Evolutionary conservation across 129 eudicot genomes (phyloP), one percentile per base, ranked within the genome.

Genomic region (Flaveria trinervia): DNA sequence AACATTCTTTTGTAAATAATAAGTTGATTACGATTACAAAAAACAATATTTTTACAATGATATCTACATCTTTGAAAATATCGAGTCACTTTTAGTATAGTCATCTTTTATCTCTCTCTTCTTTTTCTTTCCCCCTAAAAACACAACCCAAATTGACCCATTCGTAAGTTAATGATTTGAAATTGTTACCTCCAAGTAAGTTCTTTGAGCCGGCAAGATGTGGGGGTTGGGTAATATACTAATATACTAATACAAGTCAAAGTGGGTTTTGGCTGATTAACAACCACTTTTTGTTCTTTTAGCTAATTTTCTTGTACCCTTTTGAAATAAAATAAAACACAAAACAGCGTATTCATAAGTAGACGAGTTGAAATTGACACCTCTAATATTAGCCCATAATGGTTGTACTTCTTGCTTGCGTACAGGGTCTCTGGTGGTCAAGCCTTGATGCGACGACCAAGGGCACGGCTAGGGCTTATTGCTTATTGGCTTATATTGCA

Each of bases 381-480:
- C 67, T 26, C 17, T 25, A 11, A 4, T 26, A 61, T 26, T 28
- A 26, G 41, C 13, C 3, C 41, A 9, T 61, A 61, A 61, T 26
- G 17, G 41, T 61, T 61, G 17, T 28, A 75, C 73, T 22, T 9
- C 39, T 13, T 2, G 46, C 25, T n/a, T 62, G 23, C 51, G 14
- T 80, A 56, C 87, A 94, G 98, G 98, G 96, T 91, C 79, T 84
- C 96, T 3, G 91, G 93, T 55, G 88, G 88, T 76, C 88, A 89
- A 78, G 89, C 92, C 73, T 83, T 91, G 83, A 94, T 89, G 97
- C 85, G 86, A 60, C 93, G 82, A 52, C 98, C 98, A 30, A 79
- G 96, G 68, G 98, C 93, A 71, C 85, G 98, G 79, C 84, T 94
- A 16, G 87, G 93, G 8, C 79, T 93, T 43, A 76, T 94, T 73